Evolutionary conservation across 2,329 filamentous ascomycete genomes (phyloP).

Genomic region (Dactylellina cionopaga): DNA sequence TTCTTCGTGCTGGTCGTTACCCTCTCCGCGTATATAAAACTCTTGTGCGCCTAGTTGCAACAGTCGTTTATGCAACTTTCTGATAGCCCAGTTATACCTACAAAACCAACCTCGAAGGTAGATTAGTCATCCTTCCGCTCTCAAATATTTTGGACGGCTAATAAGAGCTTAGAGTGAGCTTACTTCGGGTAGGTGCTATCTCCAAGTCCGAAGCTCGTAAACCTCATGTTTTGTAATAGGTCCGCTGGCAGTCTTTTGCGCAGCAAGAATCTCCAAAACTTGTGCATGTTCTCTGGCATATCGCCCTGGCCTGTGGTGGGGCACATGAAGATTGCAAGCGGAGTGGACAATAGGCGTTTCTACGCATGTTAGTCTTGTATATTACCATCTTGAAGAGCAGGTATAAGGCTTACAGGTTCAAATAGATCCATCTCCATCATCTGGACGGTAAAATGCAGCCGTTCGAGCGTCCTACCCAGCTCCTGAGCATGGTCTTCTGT

Average conservation of each 20-base stretch:
- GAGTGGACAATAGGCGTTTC: slow-evolving; percentile 61
- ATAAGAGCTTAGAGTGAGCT: slow-evolving; percentile 61
- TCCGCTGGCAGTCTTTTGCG: slow-evolving; percentile 78
- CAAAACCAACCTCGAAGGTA: slow-evolving; percentile 62
- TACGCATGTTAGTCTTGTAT: slow-evolving; percentile 52
- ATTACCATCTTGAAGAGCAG: slow-evolving; percentile 9
- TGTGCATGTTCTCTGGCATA: slow-evolving; percentile 81
- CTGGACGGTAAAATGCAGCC: slow-evolving; percentile 79
- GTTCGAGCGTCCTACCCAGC: slow-evolving; percentile 76
- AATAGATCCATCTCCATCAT: slow-evolving; percentile 81
- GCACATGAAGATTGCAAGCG: slow-evolving; percentile 78
- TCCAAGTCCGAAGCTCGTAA: slow-evolving; percentile 88
- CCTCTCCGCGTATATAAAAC: slow-evolving; percentile 82
- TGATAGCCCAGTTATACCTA: slow-evolving; percentile 85
- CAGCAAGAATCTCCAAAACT: slow-evolving; percentile 86
- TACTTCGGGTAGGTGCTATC: slow-evolving; percentile 91
- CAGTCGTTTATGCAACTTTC: slow-evolving; percentile 86
- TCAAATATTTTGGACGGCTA: neutral
- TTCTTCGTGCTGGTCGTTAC: slow-evolving; percentile 91
- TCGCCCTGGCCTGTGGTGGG: slow-evolving; percentile 97
- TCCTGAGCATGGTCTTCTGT: slow-evolving; percentile 91
- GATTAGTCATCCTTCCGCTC: slow-evolving; percentile 22
- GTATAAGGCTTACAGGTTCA: slow-evolving; percentile 71
- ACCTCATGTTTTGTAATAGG: slow-evolving; percentile 75
- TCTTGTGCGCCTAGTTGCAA: slow-evolving; percentile 82